phyloP scores from a whole-genome alignment of 75 land plant species.

The Picea sitchensis region DNA sequence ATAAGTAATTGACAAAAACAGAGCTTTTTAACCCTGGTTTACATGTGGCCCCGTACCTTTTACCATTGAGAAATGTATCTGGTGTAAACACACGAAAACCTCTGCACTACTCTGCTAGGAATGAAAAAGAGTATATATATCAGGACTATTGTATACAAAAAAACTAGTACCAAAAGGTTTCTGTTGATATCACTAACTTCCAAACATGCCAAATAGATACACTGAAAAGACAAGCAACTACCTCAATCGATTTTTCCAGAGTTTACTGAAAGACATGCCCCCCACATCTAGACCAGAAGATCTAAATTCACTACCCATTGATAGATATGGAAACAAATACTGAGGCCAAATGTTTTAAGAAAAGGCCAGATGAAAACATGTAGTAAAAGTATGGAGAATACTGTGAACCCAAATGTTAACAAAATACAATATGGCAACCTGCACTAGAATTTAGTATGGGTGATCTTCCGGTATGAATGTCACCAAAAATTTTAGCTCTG shows the following conservation, averaged over 20 bases:
- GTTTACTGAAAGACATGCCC: background rate
- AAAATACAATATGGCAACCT: background rate
- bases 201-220: slow-evolving; percentile 9
- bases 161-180: slow-evolving; percentile 10
- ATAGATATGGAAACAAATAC: background rate
- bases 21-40: slow-evolving; percentile 1
- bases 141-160: background rate
- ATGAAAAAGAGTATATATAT: background rate
- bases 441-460: background rate
- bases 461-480: background rate
- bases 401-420: background rate
- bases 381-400: background rate
- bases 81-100: background rate
- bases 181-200: slow-evolving; percentile 10
- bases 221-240: slow-evolving; percentile 10
- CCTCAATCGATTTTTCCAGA: background rate
- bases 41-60: background rate
- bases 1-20: background rate
- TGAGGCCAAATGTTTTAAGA: background rate
- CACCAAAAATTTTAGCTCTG: background rate
- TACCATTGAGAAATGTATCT: background rate
- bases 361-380: background rate
- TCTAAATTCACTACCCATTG: background rate
- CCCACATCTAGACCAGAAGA: slow-evolving; percentile 7
- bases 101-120: background rate